Evolutionary conservation across 75 land plant genomes (phyloP), one percentile per base, ranked within the genome.

Genomic region (Cryptomeria japonica): DNA sequence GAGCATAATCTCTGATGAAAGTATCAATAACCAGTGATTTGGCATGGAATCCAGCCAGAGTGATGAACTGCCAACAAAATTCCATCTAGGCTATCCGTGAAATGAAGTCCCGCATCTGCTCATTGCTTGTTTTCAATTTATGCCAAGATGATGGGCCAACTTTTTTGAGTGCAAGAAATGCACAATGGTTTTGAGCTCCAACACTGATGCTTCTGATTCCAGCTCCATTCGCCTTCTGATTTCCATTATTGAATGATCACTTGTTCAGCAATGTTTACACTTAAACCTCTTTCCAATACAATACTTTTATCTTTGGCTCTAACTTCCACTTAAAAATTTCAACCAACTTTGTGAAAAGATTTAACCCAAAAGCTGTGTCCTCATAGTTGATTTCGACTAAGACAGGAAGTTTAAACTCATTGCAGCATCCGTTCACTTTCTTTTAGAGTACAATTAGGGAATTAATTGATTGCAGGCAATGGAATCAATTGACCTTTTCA

Each of bases 61-160:
- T 97, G 78, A 97, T 97, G 93, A 96, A 97, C 94, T 97, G 99
- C 99, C 99, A 97, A 85, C 92, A 90, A 88, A 83, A 97, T 6
- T 97, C 99, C 75, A 97, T 68, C 87, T 84, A 91, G 12, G 97
- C 99, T 28, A 97, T 91, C 78, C 89, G 80, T 25, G 97, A 96
- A 53, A 97, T 97, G 94, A 93, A 96, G 75, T 90, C 93, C 85
- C 64, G 86, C 96, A 96, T 94, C 90, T 97, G 92, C 44, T 88
- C 92, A 79, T 96, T 96, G 38, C 51, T 41, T 41, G 41, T 41
- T 41, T 41, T 41, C 41, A 41, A 41, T 41, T 41, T 41, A 41
- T 41, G 41, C 41, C 41, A 41, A 41, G 41, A 41, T 41, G 2
- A 41, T 2, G 41, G 41, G 41, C 41, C 2, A 41, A 41, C 41